These are phyloP conservation scores for Pyricularia sp. DNA, from an alignment of 2,329 filamentous ascomycete genomes.

Conservation along the genomic window DNA sequence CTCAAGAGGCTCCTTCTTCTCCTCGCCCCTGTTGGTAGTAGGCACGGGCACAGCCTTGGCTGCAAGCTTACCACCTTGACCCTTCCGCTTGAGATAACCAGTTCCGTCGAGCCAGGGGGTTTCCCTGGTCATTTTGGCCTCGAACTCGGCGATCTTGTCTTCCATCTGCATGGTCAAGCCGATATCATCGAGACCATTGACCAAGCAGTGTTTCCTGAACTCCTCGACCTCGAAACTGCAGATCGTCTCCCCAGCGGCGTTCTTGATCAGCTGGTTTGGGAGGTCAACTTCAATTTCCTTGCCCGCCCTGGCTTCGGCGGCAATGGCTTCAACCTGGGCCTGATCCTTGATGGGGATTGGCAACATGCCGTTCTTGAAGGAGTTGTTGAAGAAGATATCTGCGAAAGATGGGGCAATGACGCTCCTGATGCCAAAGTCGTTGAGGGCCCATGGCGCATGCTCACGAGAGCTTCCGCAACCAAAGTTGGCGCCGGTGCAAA, in stretches of 20 bases:
- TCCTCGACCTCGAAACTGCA: conserved; percentile 80
- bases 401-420: conserved; percentile 81
- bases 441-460: conserved; percentile 92
- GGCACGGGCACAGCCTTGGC: conserved; percentile 62
- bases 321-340: conserved; percentile 57
- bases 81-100: conserved; percentile 61
- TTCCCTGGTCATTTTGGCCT: conserved; percentile 63
- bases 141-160: conserved; percentile 77
- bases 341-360: conserved; percentile 68
- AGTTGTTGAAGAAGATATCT: conserved; percentile 99
- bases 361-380: conserved; percentile 99
- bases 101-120: conserved; percentile 90
- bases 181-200: conserved; percentile 94
- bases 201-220: conserved; percentile 87
- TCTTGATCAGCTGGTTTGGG: conserved; percentile 72
- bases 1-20: conserved; percentile 76
- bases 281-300: conserved; percentile 85
- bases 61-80: conserved; percentile 43
- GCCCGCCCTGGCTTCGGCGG: conserved; percentile 68
- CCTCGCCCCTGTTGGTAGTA: conserved; percentile 81
- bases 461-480: conserved; percentile 89
- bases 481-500: conserved; percentile 88
- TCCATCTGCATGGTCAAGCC: conserved; percentile 89
- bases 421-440: conserved; percentile 93
- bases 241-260: conserved; percentile 63